Base-by-base conservation (phyloP, 257 asterid species). In the Ehretia macrophylla region DNA sequence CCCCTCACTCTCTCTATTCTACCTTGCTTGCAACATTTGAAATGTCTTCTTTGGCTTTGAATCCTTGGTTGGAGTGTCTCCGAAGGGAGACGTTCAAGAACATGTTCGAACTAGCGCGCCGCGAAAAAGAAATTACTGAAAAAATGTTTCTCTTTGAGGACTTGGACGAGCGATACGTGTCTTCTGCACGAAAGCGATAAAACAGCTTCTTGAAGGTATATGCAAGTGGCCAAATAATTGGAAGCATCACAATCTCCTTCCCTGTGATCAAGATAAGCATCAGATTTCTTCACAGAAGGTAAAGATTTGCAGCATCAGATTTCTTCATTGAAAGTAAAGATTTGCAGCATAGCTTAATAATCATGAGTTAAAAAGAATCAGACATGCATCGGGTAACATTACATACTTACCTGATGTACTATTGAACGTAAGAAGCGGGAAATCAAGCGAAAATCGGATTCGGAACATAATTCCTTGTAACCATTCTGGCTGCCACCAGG, bases 401-500 rank as follows among this genome's bases (percentile, higher is more conserved):
- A 2, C 47, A 42, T 42, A 14, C 66, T 35, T 13, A 47, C 44
- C 51, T 44, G 18, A 45, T 32, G 50, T 42, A 42, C 47, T 10
- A 4, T 1, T 10, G 3, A 42, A 3, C 8, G 47, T 42, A 63
- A 48, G 18, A 39, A 49, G n/a, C 16, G 13, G 27, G 39, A 55
- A 12, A 16, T 73, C 60, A 82, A 62, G 68, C 66, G 60, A 72
- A 32, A 48, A 75, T 51, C 13, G 74, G 81, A 54, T 55, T 72
- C 10, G 79, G 75, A 53, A 75, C 74, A 68, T 66, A 70, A 66
- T 59, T 72, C 58, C 81, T 60, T 1, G 84, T 80, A 49, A 77
- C 20, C 65, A 84, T 55, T 74, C 83, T 72, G 12, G 94, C 88
- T 14, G 73, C 83, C 68, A 86, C 88, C 65, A 89, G 55, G 39